A percentile compares a stretch with the other conserved stretches of the same genome.
Conservation (phyloP, 83 land plant genomes). For the Thuja plicata region DNA sequence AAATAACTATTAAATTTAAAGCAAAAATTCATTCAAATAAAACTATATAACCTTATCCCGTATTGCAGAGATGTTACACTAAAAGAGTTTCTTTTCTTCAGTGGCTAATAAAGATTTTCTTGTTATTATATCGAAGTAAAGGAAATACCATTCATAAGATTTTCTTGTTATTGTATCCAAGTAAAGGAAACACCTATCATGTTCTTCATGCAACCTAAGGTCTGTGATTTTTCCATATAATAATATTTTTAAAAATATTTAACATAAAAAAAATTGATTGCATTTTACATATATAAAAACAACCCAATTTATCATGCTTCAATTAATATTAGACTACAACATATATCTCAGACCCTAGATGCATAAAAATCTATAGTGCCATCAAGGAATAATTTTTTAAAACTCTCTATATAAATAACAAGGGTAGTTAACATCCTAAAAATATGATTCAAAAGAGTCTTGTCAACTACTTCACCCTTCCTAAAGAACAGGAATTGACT, state of each 20-base stretch:
- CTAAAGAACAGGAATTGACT: slow-evolving; percentile 31
- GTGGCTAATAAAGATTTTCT: slow-evolving; percentile 81
- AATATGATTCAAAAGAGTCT: slow-evolving; percentile 90
- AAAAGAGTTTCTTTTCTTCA: slow-evolving; percentile 90
- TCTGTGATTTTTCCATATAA: slow-evolving; percentile 36
- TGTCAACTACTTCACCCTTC: slow-evolving; percentile 92
- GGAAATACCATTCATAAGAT: slow-evolving; percentile 86
- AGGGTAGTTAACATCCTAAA: slow-evolving; percentile 97
- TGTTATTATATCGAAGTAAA: slow-evolving; percentile 88
- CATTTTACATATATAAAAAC: neutral
- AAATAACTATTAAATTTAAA: neutral
- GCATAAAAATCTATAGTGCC: slow-evolving; percentile 99
- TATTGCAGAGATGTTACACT: slow-evolving; percentile 82
- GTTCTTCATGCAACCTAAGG: slow-evolving; percentile 93
- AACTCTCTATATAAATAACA: slow-evolving; percentile 91
- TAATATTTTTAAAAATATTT: neutral
- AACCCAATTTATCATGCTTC: slow-evolving; percentile 92
- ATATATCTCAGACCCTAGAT: slow-evolving; percentile 84
- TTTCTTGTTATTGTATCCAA: slow-evolving; percentile 89
- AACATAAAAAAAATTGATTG: neutral
- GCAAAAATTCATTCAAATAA: neutral
- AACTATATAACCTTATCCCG: slow-evolving; percentile 76
- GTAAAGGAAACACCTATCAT: slow-evolving; percentile 92
- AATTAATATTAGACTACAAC: slow-evolving; percentile 97
- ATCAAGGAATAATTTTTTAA: slow-evolving; percentile 92